Conservation (phyloP, 169 alveolate genomes). For the Eimeria sp. region DNA sequence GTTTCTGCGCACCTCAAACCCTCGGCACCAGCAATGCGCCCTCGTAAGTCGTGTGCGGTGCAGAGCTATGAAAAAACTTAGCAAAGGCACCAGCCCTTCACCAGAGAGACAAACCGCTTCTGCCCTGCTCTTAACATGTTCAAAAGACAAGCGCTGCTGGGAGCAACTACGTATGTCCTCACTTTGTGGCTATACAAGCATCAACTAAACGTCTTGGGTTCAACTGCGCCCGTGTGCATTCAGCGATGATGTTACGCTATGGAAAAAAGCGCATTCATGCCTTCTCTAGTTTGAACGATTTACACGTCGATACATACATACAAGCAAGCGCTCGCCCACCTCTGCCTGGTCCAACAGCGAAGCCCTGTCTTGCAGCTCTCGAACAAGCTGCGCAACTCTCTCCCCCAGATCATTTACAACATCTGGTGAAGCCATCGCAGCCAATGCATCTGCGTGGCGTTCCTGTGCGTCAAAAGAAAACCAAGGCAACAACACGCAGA, state of each 20-base stretch:
- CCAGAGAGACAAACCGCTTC: neutral
- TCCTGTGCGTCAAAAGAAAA: neutral
- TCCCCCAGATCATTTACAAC: slow-evolving; percentile 51
- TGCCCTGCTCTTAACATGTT: neutral
- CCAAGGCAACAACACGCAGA: neutral
- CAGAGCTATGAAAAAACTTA: neutral
- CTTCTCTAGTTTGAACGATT: neutral
- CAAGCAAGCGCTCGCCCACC: neutral
- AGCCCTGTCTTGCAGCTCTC: slow-evolving; percentile 44
- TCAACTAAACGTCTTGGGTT: neutral
- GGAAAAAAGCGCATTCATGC: neutral
- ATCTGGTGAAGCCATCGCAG: slow-evolving; percentile 28
- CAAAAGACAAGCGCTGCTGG: neutral
- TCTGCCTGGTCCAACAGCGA: slow-evolving; percentile 2
- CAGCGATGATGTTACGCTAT: no score
- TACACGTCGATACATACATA: neutral
- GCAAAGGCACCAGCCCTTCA: neutral
- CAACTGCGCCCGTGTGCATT: neutral
- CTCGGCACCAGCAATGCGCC: neutral
- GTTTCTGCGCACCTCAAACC: slow-evolving; percentile 16
- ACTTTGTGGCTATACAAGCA: neutral
- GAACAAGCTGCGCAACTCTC: slow-evolving; percentile 2
- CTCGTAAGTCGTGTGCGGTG: neutral
- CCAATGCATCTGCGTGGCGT: slow-evolving; percentile 40
- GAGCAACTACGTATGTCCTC: neutral